A percentile compares a stretch with the other conserved stretches of the same genome.
phyloP scores from a whole-genome alignment of 75 land plant species.

The Pseudotsuga menziesii region DNA sequence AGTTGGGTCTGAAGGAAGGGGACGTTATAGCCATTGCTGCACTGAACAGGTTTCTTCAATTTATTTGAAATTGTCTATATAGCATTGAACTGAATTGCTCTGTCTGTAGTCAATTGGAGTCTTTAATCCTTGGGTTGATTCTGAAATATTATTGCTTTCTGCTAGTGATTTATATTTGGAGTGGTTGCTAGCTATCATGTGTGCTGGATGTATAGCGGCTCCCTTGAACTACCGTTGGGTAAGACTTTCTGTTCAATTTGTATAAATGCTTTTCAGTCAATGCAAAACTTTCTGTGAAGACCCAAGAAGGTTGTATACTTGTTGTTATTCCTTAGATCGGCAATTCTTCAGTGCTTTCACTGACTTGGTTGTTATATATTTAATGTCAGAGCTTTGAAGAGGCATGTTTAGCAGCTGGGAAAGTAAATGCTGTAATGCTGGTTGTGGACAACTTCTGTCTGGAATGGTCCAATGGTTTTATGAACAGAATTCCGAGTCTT shows the following conservation, averaged over 20 bases:
- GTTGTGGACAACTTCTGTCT: conserved; percentile 54
- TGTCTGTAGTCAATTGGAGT: not conserved
- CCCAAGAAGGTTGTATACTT: not conserved
- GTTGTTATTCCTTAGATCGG: not conserved
- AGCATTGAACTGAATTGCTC: not conserved
- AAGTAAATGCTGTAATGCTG: conserved; percentile 48
- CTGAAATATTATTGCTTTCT: not conserved
- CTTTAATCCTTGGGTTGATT: not conserved
- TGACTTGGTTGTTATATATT: not conserved
- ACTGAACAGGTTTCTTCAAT: conserved; percentile 58
- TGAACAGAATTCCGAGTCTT: conserved; percentile 26
- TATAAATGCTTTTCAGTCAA: not conserved
- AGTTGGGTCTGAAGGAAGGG: conserved; percentile 48
- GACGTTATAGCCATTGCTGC: conserved; percentile 86
- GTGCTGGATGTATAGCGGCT: conserved; percentile 74
- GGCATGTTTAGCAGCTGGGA: conserved; percentile 50
- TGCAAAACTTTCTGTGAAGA: not conserved
- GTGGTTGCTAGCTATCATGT: conserved; percentile 79
- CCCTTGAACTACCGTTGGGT: conserved; percentile 96
- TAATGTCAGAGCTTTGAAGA: conserved; percentile 65
- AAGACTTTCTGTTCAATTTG: conserved; percentile 8
- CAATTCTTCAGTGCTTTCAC: not conserved
- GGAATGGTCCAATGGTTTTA: conserved; percentile 34
- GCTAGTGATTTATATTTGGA: conserved; percentile 86
- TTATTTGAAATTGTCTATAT: not conserved